A percentile compares a stretch with the other conserved stretches of the same genome.
phyloP scores from a whole-genome alignment of 805 yeast species.

The Saccharomycopsis sp. region DNA sequence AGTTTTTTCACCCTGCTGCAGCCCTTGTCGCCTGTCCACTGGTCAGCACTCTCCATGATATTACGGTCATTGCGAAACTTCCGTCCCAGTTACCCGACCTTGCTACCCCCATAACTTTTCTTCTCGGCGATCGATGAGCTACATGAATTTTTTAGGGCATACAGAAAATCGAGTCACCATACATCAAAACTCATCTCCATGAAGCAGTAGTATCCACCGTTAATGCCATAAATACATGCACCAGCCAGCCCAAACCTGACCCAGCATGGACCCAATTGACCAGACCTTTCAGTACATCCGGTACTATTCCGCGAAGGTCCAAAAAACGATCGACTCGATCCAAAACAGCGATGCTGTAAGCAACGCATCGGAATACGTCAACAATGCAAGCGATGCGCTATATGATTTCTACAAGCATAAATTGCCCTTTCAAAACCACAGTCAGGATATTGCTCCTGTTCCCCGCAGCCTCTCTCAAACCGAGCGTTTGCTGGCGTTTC shows the following conservation, averaged over 20 bases:
- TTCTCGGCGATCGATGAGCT: too few relatives aligned
- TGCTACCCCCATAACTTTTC: too few relatives aligned
- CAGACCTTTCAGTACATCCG: slow-evolving; percentile 22
- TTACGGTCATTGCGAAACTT: too few relatives aligned
- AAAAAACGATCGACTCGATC: slow-evolving; percentile 2
- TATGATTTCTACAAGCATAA: slow-evolving; percentile 9
- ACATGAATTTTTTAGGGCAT: too few relatives aligned
- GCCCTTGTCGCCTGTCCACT: too few relatives aligned
- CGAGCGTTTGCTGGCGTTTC: not conserved
- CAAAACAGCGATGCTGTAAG: slow-evolving; percentile 9
- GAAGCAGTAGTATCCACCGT: too few relatives aligned
- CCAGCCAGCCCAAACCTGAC: not conserved
- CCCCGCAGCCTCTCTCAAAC: not conserved
- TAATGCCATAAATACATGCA: not conserved
- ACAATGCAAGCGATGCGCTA: slow-evolving; percentile 11
- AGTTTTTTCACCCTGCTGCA: too few relatives aligned
- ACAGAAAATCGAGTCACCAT: too few relatives aligned
- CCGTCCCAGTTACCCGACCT: too few relatives aligned
- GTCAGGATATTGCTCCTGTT: not conserved
- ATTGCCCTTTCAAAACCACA: not conserved
- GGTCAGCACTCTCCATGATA: too few relatives aligned
- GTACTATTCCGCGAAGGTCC: slow-evolving; percentile 9
- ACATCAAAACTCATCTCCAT: too few relatives aligned
- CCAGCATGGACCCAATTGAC: slow-evolving; percentile 15
- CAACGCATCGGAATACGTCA: slow-evolving; percentile 8